phyloP scores from a whole-genome alignment of 352 stramenopile genomes.

The Globisporangium alternatum region DNA sequence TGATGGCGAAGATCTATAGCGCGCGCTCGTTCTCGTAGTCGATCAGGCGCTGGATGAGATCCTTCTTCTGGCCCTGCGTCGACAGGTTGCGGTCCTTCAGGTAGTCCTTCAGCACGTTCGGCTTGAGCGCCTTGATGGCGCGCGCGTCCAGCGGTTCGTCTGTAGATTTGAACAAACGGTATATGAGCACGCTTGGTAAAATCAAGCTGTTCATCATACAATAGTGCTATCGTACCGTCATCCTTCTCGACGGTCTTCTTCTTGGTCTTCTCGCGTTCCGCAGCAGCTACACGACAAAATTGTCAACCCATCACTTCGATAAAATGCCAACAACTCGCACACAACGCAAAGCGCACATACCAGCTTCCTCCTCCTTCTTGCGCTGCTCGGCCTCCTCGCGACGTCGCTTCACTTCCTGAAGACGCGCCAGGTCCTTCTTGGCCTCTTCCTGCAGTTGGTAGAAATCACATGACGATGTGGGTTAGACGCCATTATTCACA shows the following conservation, averaged over 20 bases:
- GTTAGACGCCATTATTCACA: neutral
- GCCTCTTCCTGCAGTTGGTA: slow-evolving; percentile 51
- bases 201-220: neutral
- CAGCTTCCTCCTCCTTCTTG: slow-evolving; percentile 79
- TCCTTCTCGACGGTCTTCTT: slow-evolving; percentile 65
- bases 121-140: slow-evolving; percentile 86
- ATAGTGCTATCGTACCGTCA: slow-evolving; percentile 38
- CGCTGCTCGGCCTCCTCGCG: slow-evolving; percentile 78
- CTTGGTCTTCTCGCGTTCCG: slow-evolving; percentile 58
- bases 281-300: slow-evolving; percentile 31
- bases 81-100: slow-evolving; percentile 82
- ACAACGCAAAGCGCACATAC: slow-evolving; percentile 23
- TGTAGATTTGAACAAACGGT: slow-evolving; percentile 10
- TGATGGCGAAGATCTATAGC: slow-evolving; percentile 43
- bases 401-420: slow-evolving; percentile 76
- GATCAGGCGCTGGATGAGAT: slow-evolving; percentile 86
- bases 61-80: slow-evolving; percentile 88
- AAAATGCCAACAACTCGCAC: neutral
- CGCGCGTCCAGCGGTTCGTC: slow-evolving; percentile 78
- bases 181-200: neutral
- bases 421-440: slow-evolving; percentile 81
- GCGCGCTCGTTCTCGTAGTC: slow-evolving; percentile 86
- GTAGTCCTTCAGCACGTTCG: slow-evolving; percentile 86
- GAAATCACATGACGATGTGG: neutral
- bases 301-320: slow-evolving; percentile 4